Base-by-base conservation (phyloP, 2,329 filamentous ascomycete genomes). In the Trichoderma lentiforme region DNA sequence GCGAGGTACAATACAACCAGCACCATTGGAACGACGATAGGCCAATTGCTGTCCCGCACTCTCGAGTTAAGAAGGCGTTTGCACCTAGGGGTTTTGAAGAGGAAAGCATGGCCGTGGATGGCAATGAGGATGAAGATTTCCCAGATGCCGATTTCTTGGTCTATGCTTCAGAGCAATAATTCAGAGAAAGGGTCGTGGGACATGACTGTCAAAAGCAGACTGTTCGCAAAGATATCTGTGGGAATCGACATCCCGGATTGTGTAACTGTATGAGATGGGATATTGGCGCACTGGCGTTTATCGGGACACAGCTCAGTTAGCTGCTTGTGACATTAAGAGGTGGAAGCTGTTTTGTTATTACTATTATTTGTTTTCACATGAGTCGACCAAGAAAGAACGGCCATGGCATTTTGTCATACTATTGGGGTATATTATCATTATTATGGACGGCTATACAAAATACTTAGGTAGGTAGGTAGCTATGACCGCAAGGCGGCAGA, bases 71-170 rank as follows among this genome's bases (percentile, higher is more conserved):
- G 72, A 81, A 80, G 76, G 71, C 72, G 66, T 70, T 69, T 24
- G 69, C 70, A 15, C 58, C 75, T 30, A 76, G 74, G 26, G 71
- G 73, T 12, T 43, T 78, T 5, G 84, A 79, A 1, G 85, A 88
- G 77, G 86, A 88, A 77, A 88, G 87, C 74, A 80, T 81, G 74
- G 79, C 79, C 5, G 75, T 81, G 0, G 82, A 82, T 51, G 43
- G 18, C 47, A 2, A 53, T 53, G 21, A 24, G 21, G 47, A 53
- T 56, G 80, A 81, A 21, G 91, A 93, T 78, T 93, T 93, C 78
- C 90, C 87, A 71, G 92, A 94, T 72, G 91, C 91, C 0, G 85
- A 87, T 1, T 94, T 94, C 73, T 79, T 91, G 68, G 88, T 89
- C 71, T 83, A 77, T 28, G 76, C 74, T 14, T 80, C 80, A 56